A percentile compares a stretch with the other conserved stretches of the same genome.
These are phyloP conservation scores for Debaryomycetaceae sp. DNA, from an alignment of 1,139 yeast species.

Conservation along the genomic window DNA sequence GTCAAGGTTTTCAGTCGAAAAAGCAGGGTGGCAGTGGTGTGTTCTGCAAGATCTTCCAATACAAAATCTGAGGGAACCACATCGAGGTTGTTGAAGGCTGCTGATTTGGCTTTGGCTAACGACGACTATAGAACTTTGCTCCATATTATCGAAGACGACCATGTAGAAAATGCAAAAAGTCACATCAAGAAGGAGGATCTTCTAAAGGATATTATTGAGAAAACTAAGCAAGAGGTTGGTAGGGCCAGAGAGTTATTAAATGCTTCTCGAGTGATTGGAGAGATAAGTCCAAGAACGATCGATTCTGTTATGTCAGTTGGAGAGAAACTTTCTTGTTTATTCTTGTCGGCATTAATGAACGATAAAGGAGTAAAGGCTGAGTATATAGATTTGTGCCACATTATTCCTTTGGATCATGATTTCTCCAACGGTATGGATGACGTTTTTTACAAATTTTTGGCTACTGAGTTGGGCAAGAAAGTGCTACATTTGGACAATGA, in stretches of 20 bases:
- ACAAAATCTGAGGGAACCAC: constrained; percentile 96
- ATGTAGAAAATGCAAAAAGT: constrained; percentile 64
- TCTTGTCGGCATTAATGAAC: constrained; percentile 79
- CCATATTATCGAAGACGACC: constrained; percentile 71
- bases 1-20: constrained; percentile 60
- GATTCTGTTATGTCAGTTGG: constrained; percentile 93
- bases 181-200: constrained; percentile 48
- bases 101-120: constrained; percentile 66
- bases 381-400: constrained; percentile 74
- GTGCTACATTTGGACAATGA: constrained; percentile 45
- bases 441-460: constrained; percentile 61
- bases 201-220: constrained; percentile 45
- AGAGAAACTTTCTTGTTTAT: constrained; percentile 86
- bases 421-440: constrained; percentile 59
- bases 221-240: constrained; percentile 63
- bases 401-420: constrained; percentile 61
- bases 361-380: constrained; percentile 75
- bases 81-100: constrained; percentile 72
- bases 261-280: constrained; percentile 91
- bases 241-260: constrained; percentile 66
- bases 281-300: constrained; percentile 81
- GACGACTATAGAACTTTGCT: constrained; percentile 54
- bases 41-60: constrained; percentile 90
- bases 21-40: constrained; percentile 87
- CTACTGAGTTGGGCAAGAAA: constrained; percentile 56